These are phyloP conservation scores for Pythium brassicae DNA, from an alignment of 352 stramenopile genomes.

Conservation along the genomic window DNA sequence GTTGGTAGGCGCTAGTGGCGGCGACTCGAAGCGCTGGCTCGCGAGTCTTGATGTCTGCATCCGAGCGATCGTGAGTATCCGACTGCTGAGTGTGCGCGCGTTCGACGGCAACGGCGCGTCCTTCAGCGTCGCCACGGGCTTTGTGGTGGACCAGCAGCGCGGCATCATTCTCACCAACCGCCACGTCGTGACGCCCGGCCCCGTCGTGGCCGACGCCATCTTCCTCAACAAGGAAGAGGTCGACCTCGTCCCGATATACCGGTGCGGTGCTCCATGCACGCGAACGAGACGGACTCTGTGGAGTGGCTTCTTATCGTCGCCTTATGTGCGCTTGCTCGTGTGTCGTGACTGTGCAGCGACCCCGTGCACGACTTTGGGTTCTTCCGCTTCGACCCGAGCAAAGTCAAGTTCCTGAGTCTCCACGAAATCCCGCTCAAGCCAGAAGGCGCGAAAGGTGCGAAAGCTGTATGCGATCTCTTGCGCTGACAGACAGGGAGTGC, in stretches of 20 bases:
- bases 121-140: constrained; percentile 88
- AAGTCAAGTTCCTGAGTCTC: constrained; percentile 85
- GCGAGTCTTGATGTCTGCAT: constrained; percentile 64
- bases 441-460: constrained; percentile 70
- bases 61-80: constrained; percentile 84
- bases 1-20: constrained; percentile 8
- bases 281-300: not conserved
- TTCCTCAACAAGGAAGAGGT: constrained; percentile 94
- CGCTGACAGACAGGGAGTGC: not conserved
- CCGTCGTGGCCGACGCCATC: constrained; percentile 87
- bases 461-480: not conserved
- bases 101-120: constrained; percentile 86
- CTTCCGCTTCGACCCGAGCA: constrained; percentile 82
- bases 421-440: constrained; percentile 87
- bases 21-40: constrained; percentile 72
- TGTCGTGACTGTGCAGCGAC: constrained; percentile 34
- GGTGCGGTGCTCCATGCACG: constrained; percentile 16
- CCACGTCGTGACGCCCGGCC: constrained; percentile 88
- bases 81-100: constrained; percentile 76
- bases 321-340: not conserved
- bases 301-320: not conserved
- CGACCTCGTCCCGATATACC: constrained; percentile 85
- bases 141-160: constrained; percentile 86
- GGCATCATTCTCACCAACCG: constrained; percentile 91
- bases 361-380: constrained; percentile 93